Base-by-base conservation (phyloP, 2,329 filamentous ascomycete genomes). In the Alternaria brassicae region DNA sequence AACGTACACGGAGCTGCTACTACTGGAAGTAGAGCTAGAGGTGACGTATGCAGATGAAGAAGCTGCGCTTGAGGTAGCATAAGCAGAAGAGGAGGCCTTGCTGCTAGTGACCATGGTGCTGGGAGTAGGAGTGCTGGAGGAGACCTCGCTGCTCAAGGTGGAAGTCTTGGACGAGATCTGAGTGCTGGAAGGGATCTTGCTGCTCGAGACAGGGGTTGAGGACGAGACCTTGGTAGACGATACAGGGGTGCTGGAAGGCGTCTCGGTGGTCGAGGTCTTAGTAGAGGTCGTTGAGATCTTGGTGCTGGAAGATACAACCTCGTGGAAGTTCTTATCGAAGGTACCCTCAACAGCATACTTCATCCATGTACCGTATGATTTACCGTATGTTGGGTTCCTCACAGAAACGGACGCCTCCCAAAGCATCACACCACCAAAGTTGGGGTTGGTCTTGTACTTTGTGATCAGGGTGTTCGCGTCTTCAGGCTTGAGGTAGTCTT, bases 391-490 rank as follows among this genome's bases (percentile, higher is more conserved):
- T 13, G 72, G 55, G 67, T 85, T 86, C 52, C 76, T 75, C 12
- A 78, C 72, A n/a, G 81, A 80, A 10, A 78, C 77, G 1, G 82
- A 84, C 5, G 84, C 83, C 52, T 87, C 85, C 83, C 84, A 88
- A 5, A 88, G 71, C 85, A 87, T 88, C 39, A 86, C 77, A 75
- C 86, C 86, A 39, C 84, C 86, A 63, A 88, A 88, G 2, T 72
- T 75, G 21, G 76, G 56, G 1, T 76, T 69, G 15, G 30, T 41
- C 41, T 62, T 45, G 62, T 72, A 71, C 34, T 69, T 69, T 60
- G 78, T 79, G 23, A 86, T 73, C 52, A 87, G 63, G 2, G 69
- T 66, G 53, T 80, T 72, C 2, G 81, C 83, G 58, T 86, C 79
- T 1, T 66, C 57, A 0, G 82, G 82, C 1, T 69, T 72, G 15